Evolutionary conservation across 306 rosid genomes (phyloP).

Genomic region (Acacia crassicarpa): DNA sequence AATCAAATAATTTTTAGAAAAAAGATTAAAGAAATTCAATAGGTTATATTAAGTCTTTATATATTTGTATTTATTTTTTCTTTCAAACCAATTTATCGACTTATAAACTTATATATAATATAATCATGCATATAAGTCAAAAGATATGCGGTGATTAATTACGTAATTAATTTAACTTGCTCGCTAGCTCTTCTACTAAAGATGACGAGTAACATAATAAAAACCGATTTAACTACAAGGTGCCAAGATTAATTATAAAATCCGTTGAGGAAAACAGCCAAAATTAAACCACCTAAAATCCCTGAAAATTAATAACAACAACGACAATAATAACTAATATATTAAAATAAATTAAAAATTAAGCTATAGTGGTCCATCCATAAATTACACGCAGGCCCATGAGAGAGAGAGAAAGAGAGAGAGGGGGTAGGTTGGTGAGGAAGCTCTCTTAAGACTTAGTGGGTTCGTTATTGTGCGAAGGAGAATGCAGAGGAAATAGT

Average conservation of each 20-base stretch:
- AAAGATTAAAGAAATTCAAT: too few relatives aligned
- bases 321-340: not conserved
- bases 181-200: too few relatives aligned
- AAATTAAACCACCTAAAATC: not conserved
- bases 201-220: not conserved
- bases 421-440: not conserved
- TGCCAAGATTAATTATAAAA: not conserved
- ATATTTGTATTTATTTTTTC: too few relatives aligned
- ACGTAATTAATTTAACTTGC: too few relatives aligned
- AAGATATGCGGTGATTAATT: too few relatives aligned
- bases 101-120: too few relatives aligned
- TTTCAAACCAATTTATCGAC: too few relatives aligned
- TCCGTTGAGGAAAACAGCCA: not conserved
- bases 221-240: not conserved
- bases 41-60: too few relatives aligned
- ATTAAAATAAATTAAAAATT: too few relatives aligned
- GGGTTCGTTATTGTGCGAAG: slow-evolving; percentile 24
- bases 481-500: slow-evolving; percentile 83
- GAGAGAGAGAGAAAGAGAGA: not conserved
- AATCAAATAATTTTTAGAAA: too few relatives aligned
- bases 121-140: too few relatives aligned
- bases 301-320: not conserved
- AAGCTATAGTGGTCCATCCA: too few relatives aligned
- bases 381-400: not conserved
- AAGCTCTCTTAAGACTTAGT: not conserved